Percentiles rank a stretch among this genome's conserved stretches.
phyloP scores from a whole-genome alignment of 2,329 filamentous ascomycete genomes.

The Scedosporium apiospermum region DNA sequence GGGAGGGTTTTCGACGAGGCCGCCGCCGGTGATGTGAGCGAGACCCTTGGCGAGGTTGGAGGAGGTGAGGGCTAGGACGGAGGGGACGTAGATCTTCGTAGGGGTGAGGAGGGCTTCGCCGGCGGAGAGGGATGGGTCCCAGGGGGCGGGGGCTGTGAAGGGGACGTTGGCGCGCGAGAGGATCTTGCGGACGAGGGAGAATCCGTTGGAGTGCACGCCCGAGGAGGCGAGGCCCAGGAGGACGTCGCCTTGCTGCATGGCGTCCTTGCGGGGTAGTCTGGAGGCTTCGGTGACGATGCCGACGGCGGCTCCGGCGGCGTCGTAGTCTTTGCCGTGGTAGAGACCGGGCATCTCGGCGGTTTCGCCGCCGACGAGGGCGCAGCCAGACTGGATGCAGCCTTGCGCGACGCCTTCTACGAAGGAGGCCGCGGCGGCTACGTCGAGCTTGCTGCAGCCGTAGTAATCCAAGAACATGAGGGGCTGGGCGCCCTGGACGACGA shows the following conservation, averaged over 20 bases:
- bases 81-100: constrained; percentile 87
- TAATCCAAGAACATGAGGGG: constrained; percentile 97
- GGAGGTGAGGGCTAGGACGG: constrained; percentile 57
- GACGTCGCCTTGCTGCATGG: constrained; percentile 75
- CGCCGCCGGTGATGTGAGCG: constrained; percentile 94
- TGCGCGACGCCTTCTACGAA: constrained; percentile 87
- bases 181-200: constrained; percentile 90
- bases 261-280: constrained; percentile 64
- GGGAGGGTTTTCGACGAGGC: constrained; percentile 86
- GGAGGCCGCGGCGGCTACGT: constrained; percentile 65
- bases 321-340: constrained; percentile 82
- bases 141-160: constrained; percentile 68
- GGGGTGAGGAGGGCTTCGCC: constrained; percentile 78
- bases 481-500: constrained; percentile 90
- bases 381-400: constrained; percentile 76
- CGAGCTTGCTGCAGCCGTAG: constrained; percentile 85
- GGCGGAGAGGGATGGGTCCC: constrained; percentile 53
- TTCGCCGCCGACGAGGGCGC: constrained; percentile 91
- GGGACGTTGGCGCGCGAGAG: constrained; percentile 56
- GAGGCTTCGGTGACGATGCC: constrained; percentile 64
- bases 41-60: constrained; percentile 73
- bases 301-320: constrained; percentile 82
- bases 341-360: constrained; percentile 98
- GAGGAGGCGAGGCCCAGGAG: constrained; percentile 77
- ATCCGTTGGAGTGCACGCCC: constrained; percentile 93